phyloP scores from a whole-genome alignment of 192 early-diverging fungal species.

The Anaeromyces robustus region DNA sequence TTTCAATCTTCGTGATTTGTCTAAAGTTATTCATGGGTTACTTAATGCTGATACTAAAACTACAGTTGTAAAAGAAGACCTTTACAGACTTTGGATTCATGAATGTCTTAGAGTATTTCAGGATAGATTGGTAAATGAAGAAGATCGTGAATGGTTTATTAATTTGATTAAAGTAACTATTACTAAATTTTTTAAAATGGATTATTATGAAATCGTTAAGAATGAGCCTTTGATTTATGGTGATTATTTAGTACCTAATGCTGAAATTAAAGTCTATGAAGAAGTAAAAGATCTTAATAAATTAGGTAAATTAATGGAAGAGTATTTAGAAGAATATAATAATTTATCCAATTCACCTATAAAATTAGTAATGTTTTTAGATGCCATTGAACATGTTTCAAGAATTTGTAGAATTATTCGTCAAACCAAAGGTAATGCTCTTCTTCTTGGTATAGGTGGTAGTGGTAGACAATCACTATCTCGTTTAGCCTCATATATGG shows the following conservation, averaged over 20 bases:
- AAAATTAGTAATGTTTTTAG: conserved; percentile 38
- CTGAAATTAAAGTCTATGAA: conserved; percentile 30
- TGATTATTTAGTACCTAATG: conserved; percentile 36
- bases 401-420: conserved; percentile 36
- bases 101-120: conserved; percentile 40
- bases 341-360: conserved; percentile 36
- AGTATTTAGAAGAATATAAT: conserved; percentile 48
- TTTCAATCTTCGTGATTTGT: conserved; percentile 39
- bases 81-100: conserved; percentile 38
- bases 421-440: conserved; percentile 39
- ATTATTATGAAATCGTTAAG: neutral
- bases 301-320: conserved; percentile 33
- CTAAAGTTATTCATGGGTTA: conserved; percentile 39
- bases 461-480: conserved; percentile 41
- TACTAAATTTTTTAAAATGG: neutral
- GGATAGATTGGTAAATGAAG: conserved; percentile 37
- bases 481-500: conserved; percentile 35
- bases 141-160: conserved; percentile 28
- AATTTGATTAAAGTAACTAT: conserved; percentile 11
- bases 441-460: conserved; percentile 39
- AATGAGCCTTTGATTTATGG: conserved; percentile 37
- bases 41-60: conserved; percentile 18
- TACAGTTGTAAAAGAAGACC: conserved; percentile 14
- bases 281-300: conserved; percentile 36
- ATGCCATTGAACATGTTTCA: conserved; percentile 38